Evolutionary conservation across 805 yeast genomes (phyloP), one percentile per base, ranked within the genome.

Genomic region (Teunomyces kruisii): DNA sequence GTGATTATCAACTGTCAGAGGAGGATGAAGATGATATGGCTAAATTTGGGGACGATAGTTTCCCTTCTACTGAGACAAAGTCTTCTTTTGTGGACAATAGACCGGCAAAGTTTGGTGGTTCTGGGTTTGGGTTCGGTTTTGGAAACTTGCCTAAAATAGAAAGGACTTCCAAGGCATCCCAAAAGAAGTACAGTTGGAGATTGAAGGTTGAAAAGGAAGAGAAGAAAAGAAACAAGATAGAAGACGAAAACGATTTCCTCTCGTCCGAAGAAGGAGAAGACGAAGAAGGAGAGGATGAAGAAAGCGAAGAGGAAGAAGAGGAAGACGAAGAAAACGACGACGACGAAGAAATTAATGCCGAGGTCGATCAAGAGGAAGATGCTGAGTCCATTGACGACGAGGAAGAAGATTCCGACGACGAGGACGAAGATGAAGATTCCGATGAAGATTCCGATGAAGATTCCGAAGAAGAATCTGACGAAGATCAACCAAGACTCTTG

Each of bases 151-250:
- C 76, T 30, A 78, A 77, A 42, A 72, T 79, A 6, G 68, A 67
- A 32, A 68, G 64, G 48, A n/a, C 27, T 9, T 37, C 53, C 4
- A 49, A 46, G 32, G 43, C 50, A 9, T 42, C 51, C 1, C 73
- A 68, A 48, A 79, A 76, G 51, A 78, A 78, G 49, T 88, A 87
- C 58, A 86, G 84, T 35, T 90, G 97, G 97, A 80, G 76, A 40
- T 48, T 62, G 32, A 54, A 55, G 38, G 64, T 72, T 9, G 74
- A 65, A 43, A 54, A 57, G 29, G 73, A 69, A 40, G 75, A 70
- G 35, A 68, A 59, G 53, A 70, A 67, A 54, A 54, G 61, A 29
- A 46, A 54, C 27, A 59, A 72, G 44, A 66, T 72, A 26, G 88
- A 83, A 38, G 88, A 83, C 40, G 89, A 80, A 3, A 62, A 69